Evolutionary conservation across 257 asterid species (phyloP), one percentile per base, ranked within the genome.

Genomic region (Nyctanthes arbortristis): DNA sequence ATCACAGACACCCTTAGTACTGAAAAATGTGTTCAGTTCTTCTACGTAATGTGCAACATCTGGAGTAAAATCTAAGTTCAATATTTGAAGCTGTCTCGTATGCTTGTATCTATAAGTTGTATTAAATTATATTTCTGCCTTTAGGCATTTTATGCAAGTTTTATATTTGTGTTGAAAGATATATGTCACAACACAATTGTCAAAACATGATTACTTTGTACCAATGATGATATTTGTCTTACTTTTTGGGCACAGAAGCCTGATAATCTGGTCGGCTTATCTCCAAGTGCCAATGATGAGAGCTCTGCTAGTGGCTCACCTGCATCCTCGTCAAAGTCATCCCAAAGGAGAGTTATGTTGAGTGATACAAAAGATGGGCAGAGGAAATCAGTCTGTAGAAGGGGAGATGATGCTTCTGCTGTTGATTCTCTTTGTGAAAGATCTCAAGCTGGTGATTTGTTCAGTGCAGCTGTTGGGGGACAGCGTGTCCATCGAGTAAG

Each of bases 361-460:
- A 65, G 90, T 77, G 95, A 84, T 75, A 31, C 68, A 70, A 86
- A 86, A 80, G 93, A 81, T 67, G 77, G 81, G 54, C 69, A 66
- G 70, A 83, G 93, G 82, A 88, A 57, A 84, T 86, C 96, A 77
- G 36, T 82, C 73, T 77, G 91, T 76, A 74, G 87, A 78, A 80
- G 73, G 71, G 84, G 68, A 28, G 79, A 82, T 58, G 83, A 66
- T 78, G 73, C 72, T 65, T 61, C 87, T 60, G 63, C 65, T 4
- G 80, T 76, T 35, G 81, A 77, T 79, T 84, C 81, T 49, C 73
- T 83, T 80, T 70, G 85, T 65, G 87, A 70, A 77, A 81, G 83
- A 83, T 84, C 94, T 63, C 95, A 90, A 77, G 97, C 97, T 27
- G 97, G 97, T 35, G 93, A 88, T 70, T 81, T 90, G 75, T 82